These are phyloP conservation scores for Fusarium stilboides DNA, from an alignment of 2,329 filamentous ascomycete species.

Conservation along the genomic window DNA sequence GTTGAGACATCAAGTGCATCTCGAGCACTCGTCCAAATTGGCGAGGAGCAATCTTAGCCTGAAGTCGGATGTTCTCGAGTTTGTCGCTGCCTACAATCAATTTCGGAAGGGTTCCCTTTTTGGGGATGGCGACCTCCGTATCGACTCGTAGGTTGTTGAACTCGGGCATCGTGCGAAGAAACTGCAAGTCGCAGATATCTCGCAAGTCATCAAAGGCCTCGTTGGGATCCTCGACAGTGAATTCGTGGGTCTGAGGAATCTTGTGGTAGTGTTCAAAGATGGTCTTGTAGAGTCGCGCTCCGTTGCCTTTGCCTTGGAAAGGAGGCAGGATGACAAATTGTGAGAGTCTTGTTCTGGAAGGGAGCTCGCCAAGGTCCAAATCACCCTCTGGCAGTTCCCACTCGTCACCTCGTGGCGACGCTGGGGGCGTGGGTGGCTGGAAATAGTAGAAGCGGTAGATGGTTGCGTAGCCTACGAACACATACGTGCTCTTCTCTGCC, in stretches of 20 bases:
- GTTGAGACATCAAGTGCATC: conserved; percentile 78
- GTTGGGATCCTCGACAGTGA: conserved; percentile 95
- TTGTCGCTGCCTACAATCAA: conserved; percentile 71
- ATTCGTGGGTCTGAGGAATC: conserved; percentile 79
- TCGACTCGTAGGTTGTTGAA: conserved; percentile 73
- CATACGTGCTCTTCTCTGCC: conserved; percentile 72
- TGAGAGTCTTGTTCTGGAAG: conserved; percentile 87
- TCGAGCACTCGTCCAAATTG: conserved; percentile 83
- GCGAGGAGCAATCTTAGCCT: conserved; percentile 80
- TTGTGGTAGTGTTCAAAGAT: conserved; percentile 81
- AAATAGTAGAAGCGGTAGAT: conserved; percentile 88
- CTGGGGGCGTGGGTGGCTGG: conserved; percentile 62
- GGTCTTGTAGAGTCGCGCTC: conserved; percentile 83
- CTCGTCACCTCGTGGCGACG: conserved; percentile 54
- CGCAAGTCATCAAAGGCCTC: conserved; percentile 86
- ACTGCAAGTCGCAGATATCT: conserved; percentile 79
- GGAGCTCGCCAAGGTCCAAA: conserved; percentile 71
- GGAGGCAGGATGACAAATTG: conserved; percentile 94
- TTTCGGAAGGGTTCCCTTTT: conserved; percentile 62
- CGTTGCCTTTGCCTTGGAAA: conserved; percentile 86
- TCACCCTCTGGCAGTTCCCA: conserved; percentile 64
- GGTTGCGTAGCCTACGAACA: conserved; percentile 90
- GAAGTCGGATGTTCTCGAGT: conserved; percentile 70
- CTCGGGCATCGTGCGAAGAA: conserved; percentile 71
- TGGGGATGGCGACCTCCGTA: conserved; percentile 64